These are phyloP conservation scores for Candida ortonii DNA, from an alignment of 805 yeast genomes.

Conservation along the genomic window DNA sequence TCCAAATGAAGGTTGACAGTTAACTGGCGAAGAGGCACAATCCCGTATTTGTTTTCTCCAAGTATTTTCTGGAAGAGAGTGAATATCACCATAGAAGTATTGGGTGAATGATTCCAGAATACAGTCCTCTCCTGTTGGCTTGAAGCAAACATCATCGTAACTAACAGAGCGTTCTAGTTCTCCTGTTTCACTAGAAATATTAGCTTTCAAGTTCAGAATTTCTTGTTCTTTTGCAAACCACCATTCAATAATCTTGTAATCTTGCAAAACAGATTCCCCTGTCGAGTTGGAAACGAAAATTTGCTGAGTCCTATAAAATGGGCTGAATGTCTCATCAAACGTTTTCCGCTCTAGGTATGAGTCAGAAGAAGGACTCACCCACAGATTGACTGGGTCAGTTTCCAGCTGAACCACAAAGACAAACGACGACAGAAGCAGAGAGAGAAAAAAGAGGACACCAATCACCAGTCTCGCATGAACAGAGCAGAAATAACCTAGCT, in stretches of 20 bases:
- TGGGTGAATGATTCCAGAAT: constrained; percentile 86
- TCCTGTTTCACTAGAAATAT: constrained; percentile 10
- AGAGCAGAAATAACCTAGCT: constrained; percentile 59
- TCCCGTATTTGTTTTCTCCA: constrained; percentile 56
- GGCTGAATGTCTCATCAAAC: constrained; percentile 83
- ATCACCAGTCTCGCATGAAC: constrained; percentile 54
- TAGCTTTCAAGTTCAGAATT: constrained; percentile 35
- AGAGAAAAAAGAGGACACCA: constrained; percentile 38
- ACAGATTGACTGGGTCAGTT: constrained; percentile 73
- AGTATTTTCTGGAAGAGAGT: constrained; percentile 41
- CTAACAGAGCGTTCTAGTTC: too few relatives aligned
- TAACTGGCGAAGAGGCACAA: constrained; percentile 82
- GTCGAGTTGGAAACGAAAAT: constrained; percentile 67
- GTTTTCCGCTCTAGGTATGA: constrained; percentile 64
- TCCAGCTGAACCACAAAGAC: constrained; percentile 57
- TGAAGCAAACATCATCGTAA: constrained; percentile 73
- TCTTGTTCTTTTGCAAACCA: constrained; percentile 79
- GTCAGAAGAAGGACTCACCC: constrained; percentile 82
- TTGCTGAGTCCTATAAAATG: constrained; percentile 88
- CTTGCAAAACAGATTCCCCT: constrained; percentile 58
- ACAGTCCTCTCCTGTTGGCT: constrained; percentile 78
- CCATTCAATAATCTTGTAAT: constrained; percentile 75
- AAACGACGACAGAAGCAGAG: constrained; percentile 51
- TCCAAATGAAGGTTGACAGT: constrained; percentile 84
- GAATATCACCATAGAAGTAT: constrained; percentile 69